Percentiles rank a stretch among this genome's conserved stretches.
phyloP scores from a whole-genome alignment of 768 basidiomycete species.

The Roridomyces roridus region DNA sequence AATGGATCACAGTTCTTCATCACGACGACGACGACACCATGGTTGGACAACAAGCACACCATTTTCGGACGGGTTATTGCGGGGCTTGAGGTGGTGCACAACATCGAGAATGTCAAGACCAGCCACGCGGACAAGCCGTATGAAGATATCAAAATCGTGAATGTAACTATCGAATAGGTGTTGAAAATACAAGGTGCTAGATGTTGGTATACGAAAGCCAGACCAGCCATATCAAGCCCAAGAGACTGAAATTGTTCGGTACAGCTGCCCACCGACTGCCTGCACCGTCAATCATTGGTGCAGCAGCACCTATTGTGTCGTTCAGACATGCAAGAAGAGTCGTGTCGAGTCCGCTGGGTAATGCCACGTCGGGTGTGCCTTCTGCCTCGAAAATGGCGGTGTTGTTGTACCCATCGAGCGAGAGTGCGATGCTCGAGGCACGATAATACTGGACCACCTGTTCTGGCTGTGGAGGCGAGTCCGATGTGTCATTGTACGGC shows the following conservation, averaged over 20 bases:
- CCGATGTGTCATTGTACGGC: constrained; percentile 35
- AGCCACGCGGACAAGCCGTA: constrained; percentile 88
- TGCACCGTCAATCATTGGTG: constrained; percentile 27
- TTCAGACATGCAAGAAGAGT: constrained; percentile 58
- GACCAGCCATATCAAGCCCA: constrained; percentile 8
- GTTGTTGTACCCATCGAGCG: constrained; percentile 58
- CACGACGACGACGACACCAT: constrained; percentile 92
- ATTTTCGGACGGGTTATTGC: constrained; percentile 90
- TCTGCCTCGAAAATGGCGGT: constrained; percentile 37
- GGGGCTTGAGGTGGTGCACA: constrained; percentile 89
- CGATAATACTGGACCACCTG: constrained; percentile 57
- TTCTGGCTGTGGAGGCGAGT: constrained; percentile 40
- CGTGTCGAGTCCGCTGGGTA: constrained; percentile 52
- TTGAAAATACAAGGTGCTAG: not conserved
- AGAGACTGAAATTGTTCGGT: constrained; percentile 1
- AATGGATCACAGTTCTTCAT: constrained; percentile 99
- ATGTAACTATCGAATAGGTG: constrained; percentile 70
- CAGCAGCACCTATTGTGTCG: constrained; percentile 51
- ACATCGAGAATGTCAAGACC: constrained; percentile 89
- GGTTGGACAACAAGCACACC: constrained; percentile 91
- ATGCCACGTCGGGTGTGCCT: constrained; percentile 41
- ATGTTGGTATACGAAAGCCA: not conserved
- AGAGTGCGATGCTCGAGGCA: constrained; percentile 48
- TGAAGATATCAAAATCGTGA: constrained; percentile 92
- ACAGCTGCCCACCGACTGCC: not conserved